Evolutionary conservation across 2,329 filamentous ascomycete species (phyloP).

Genomic region (Ceratocystis cubensis): DNA sequence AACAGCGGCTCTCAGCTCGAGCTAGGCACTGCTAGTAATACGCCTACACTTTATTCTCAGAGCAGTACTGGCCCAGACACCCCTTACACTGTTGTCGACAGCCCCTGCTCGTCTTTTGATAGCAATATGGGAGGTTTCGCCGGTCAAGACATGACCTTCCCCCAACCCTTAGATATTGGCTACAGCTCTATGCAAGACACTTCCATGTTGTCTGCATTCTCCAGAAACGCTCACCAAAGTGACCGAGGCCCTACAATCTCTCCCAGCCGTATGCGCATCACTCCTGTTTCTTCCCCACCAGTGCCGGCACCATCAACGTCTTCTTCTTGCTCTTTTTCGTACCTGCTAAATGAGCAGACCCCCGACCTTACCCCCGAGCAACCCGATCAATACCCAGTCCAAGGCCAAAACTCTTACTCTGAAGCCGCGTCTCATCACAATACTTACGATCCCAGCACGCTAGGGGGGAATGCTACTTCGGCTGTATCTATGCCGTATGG

Average conservation of each 20-base stretch:
- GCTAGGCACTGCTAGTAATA: not conserved
- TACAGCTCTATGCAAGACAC: not conserved
- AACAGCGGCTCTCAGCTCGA: not conserved
- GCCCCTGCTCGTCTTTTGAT: constrained; percentile 13
- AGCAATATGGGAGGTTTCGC: constrained; percentile 7
- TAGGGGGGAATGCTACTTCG: not conserved
- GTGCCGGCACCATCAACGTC: not conserved
- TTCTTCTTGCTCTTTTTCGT: not conserved
- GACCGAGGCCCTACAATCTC: not conserved
- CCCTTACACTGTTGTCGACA: constrained; percentile 5
- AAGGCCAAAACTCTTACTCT: not conserved
- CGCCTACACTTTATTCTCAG: not conserved
- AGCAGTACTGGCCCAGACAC: not conserved
- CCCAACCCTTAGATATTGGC: not conserved
- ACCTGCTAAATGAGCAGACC: not conserved
- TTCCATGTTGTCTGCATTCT: constrained; percentile 1
- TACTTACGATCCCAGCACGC: not conserved
- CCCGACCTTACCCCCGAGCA: not conserved
- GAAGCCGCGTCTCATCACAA: not conserved
- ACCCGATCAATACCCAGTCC: not conserved
- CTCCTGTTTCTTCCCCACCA: not conserved
- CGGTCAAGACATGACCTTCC: constrained; percentile 3
- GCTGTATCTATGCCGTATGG: not conserved
- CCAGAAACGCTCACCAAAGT: not conserved
- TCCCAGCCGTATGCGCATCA: not conserved